Conservation (phyloP, 768 basidiomycete genomes). For the Guyanaporus albipodus region DNA sequence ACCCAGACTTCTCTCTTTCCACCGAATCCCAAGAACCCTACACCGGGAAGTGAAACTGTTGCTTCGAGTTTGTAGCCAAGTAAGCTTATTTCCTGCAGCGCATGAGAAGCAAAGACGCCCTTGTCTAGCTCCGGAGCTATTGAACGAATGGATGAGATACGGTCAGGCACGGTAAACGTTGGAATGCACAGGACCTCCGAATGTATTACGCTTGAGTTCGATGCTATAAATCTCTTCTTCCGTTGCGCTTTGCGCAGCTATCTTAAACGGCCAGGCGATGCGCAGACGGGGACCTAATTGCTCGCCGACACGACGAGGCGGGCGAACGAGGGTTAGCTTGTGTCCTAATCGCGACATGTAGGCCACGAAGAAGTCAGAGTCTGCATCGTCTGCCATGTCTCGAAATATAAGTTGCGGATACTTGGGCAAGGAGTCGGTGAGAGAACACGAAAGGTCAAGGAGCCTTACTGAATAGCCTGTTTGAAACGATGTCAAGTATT, state of each 20-base stretch:
- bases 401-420: constrained; percentile 68
- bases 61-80: constrained; percentile 64
- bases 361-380: constrained; percentile 60
- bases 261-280: constrained; percentile 38
- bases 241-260: constrained; percentile 40
- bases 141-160: constrained; percentile 2
- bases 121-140: constrained; percentile 46
- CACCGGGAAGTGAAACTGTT: constrained; percentile 53
- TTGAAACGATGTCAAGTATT: constrained; percentile 63
- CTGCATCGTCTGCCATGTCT: constrained; percentile 43
- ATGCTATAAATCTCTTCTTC: constrained; percentile 53
- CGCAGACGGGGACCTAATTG: constrained; percentile 39
- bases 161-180: not conserved
- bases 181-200: constrained; percentile 28
- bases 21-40: constrained; percentile 36
- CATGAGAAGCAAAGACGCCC: constrained; percentile 55
- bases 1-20: constrained; percentile 59
- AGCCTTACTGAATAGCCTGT: constrained; percentile 46
- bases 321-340: constrained; percentile 44
- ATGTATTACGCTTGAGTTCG: constrained; percentile 45
- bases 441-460: not conserved
- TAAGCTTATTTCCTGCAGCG: constrained; percentile 54
- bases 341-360: constrained; percentile 60
- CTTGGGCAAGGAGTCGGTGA: constrained; percentile 30
- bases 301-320: constrained; percentile 36